Percentiles rank a stretch among this genome's conserved stretches.
Conservation (phyloP, 345 rosid genomes). For the Citrus inodora region DNA sequence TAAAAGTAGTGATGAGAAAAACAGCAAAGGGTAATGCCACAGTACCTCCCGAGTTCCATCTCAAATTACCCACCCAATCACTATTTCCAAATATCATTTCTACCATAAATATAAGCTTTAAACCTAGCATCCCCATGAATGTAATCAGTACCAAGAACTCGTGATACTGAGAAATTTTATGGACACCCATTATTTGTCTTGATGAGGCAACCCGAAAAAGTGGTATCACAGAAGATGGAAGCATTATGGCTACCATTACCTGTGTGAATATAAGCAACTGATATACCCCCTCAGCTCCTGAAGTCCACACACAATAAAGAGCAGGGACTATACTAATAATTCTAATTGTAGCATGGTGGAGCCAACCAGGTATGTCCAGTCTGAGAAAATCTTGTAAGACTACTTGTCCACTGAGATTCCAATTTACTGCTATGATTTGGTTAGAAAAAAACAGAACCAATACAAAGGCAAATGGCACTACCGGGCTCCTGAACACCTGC, state of each 20-base stretch:
- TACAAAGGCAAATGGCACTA: slow-evolving; percentile 52
- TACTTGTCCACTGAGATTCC: slow-evolving; percentile 78
- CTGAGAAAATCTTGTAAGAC: slow-evolving; percentile 72
- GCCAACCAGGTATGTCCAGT: slow-evolving; percentile 90
- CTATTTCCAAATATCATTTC: slow-evolving; percentile 89
- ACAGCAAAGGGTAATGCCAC: slow-evolving; percentile 48
- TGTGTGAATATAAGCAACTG: slow-evolving; percentile 80
- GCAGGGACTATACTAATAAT: slow-evolving; percentile 79
- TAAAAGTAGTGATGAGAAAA: slow-evolving; percentile 60
- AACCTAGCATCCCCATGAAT: slow-evolving; percentile 67
- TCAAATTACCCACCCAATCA: slow-evolving; percentile 86
- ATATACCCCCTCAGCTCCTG: slow-evolving; percentile 89
- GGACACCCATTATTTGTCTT: slow-evolving; percentile 72
- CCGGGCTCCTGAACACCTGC: slow-evolving; percentile 73
- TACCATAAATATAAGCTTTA: slow-evolving; percentile 71
- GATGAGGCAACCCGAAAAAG: slow-evolving; percentile 90
- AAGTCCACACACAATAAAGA: slow-evolving; percentile 78
- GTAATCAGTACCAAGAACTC: slow-evolving; percentile 62
- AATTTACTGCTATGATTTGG: slow-evolving; percentile 73
- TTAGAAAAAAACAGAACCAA: slow-evolving; percentile 62
- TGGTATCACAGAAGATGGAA: slow-evolving; percentile 89
- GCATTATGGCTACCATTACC: slow-evolving; percentile 78
- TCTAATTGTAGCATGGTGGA: slow-evolving; percentile 83
- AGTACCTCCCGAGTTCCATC: slow-evolving; percentile 60
- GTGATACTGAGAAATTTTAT: slow-evolving; percentile 72